These are phyloP conservation scores for Spirogloea muscicola DNA, from an alignment of 139 green algal species.

Conservation along the genomic window DNA sequence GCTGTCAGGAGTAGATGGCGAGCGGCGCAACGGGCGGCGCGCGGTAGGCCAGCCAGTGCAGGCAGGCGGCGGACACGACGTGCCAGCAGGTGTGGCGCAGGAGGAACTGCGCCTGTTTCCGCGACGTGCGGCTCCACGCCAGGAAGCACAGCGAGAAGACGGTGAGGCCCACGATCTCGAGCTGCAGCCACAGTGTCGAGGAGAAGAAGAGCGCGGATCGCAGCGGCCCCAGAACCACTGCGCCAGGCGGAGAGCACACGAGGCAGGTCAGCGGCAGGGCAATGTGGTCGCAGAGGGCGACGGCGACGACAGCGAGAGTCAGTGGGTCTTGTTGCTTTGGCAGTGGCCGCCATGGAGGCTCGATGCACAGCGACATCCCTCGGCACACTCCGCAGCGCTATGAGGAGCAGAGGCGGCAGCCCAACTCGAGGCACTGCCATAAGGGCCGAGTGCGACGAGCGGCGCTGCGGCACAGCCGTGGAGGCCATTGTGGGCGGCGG, in stretches of 20 bases:
- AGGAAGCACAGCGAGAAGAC: not conserved
- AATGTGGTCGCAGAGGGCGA: not conserved
- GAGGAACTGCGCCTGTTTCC: not conserved
- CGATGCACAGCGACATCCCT: too few species aligned
- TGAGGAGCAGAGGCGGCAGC: too few species aligned
- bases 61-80: not conserved
- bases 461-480: too few species aligned
- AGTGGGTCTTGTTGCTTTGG: not conserved
- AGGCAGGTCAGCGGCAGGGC: not conserved
- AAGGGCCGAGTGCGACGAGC: too few species aligned
- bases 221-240: not conserved
- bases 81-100: constrained; percentile 1
- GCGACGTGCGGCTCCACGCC: constrained; percentile 4
- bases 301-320: not conserved
- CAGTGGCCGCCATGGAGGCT: too few species aligned
- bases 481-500: not conserved
- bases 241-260: not conserved
- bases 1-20: too few species aligned
- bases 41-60: not conserved
- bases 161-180: not conserved
- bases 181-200: not conserved
- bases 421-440: too few species aligned
- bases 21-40: too few species aligned
- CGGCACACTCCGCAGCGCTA: too few species aligned
- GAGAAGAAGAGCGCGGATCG: not conserved